Evolutionary conservation across 345 rosid species (phyloP), one percentile per base, ranked within the genome.

Genomic region (Adansonia digitata): DNA sequence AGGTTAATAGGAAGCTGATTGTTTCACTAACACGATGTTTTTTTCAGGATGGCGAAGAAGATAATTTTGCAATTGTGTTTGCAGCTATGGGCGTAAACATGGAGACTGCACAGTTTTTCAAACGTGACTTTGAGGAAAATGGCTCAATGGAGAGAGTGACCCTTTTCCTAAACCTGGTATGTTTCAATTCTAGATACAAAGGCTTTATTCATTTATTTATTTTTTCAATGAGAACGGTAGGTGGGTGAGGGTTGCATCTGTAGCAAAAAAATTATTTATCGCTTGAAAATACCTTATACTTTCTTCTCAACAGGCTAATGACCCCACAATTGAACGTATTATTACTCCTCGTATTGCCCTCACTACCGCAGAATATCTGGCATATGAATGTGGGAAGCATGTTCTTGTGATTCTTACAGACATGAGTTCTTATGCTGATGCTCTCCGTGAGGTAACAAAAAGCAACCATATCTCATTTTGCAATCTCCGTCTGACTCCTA

Each of bases 71-170:
- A 18, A 94, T 92, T 79, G 97, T 94, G 29, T 94, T 94, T 82
- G 98, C 98, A 34, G 98, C 98, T 61, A 92, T 94, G 98, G 97
- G 98, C 75, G 98, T 94, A 68, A 94, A 94, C 85, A 94, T 92
- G 97, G 97, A 94, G 81, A 94, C 98, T 57, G 96, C 98, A 18
- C 97, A 94, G 79, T 94, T 94, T 83, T 92, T 94, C 86, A 94
- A 94, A 77, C 92, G 98, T 57, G 98, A 94, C 84, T 94, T 94
- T 82, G 98, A 94, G 84, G 97, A 90, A 81, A 94, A 92, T 76
- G 98, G 97, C 20, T 94, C 98, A 26, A 94, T 92, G 98, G 97
- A 94, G 81, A 90, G 98, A 84, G 97, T 94, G 73, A 92, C 97
- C 45, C 90, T 94, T 77, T 94, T 94, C 79, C 83, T 94, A 26